These are phyloP conservation scores for Eurotiales sp. DNA, from an alignment of 2,329 filamentous ascomycete genomes.

Conservation along the genomic window DNA sequence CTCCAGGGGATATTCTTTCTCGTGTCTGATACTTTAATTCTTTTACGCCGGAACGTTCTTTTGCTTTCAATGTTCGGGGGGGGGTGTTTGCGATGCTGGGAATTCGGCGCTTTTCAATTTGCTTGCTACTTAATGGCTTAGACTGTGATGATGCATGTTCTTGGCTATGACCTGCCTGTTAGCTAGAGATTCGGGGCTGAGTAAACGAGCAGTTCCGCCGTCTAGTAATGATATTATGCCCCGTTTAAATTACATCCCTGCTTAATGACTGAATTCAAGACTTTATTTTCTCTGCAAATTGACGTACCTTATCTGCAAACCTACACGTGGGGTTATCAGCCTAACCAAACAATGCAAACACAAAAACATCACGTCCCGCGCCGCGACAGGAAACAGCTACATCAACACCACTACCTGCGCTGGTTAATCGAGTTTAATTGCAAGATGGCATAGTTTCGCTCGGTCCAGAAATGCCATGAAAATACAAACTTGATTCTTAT, in stretches of 20 bases:
- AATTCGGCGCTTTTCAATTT: neutral
- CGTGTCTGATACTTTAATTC: constrained; percentile 12
- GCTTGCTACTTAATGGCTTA: constrained; percentile 4
- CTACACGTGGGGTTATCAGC: constrained; percentile 1
- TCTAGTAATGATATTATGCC: constrained; percentile 10
- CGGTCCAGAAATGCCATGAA: no score
- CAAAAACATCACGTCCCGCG: constrained; percentile 16
- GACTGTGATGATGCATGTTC: constrained; percentile 1
- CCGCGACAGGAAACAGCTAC: constrained; percentile 12
- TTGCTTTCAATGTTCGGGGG: neutral
- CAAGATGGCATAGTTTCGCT: neutral
- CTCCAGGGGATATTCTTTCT: constrained; percentile 8
- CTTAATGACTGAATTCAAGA: no score
- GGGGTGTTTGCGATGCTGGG: constrained; percentile 2
- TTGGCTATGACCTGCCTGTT: neutral
- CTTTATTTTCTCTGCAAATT: no score
- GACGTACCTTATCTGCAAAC: neutral
- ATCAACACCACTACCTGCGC: neutral
- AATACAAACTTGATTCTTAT: no score
- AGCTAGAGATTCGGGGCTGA: constrained; percentile 8
- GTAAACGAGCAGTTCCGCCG: constrained; percentile 10
- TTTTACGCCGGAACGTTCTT: constrained; percentile 5
- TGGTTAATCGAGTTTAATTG: neutral
- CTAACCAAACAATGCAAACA: constrained; percentile 26
- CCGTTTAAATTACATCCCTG: neutral